Evolutionary conservation across 2,329 filamentous ascomycete genomes (phyloP).

Genomic region (Gnomoniopsis sp.): DNA sequence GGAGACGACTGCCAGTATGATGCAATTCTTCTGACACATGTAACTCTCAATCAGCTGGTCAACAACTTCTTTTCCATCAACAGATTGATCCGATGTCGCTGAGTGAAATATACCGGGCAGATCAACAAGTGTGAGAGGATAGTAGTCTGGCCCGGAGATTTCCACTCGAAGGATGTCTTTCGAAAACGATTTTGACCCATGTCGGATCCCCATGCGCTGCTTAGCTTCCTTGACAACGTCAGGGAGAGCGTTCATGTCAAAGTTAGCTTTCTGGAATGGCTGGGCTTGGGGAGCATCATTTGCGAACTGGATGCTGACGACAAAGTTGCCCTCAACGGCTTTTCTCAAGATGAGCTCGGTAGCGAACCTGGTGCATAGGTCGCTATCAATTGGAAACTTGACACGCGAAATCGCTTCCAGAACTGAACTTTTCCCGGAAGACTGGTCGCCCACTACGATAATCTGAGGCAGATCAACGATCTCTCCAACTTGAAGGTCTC

Average conservation of each 20-base stretch:
- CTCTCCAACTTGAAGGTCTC: background rate
- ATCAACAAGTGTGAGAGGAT: slow-evolving; percentile 52
- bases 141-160: slow-evolving; percentile 35
- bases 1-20: slow-evolving; percentile 51
- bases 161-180: slow-evolving; percentile 39
- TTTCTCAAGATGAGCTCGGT: slow-evolving; percentile 5
- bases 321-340: background rate
- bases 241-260: background rate
- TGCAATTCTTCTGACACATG: slow-evolving; percentile 47
- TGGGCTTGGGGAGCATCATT: too few species aligned
- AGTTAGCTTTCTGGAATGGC: too few species aligned
- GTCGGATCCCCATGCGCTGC: slow-evolving; percentile 44
- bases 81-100: slow-evolving; percentile 36
- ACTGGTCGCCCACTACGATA: slow-evolving; percentile 8
- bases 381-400: background rate
- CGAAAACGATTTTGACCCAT: slow-evolving; percentile 32
- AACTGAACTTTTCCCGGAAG: slow-evolving; percentile 3
- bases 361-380: slow-evolving; percentile 3
- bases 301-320: background rate
- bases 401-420: slow-evolving; percentile 5
- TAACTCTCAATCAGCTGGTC: slow-evolving; percentile 44
- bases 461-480: slow-evolving; percentile 4
- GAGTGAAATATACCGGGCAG: slow-evolving; percentile 47
- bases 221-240: slow-evolving; percentile 29
- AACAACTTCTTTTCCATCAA: slow-evolving; percentile 36